Percentiles rank a stretch among this genome's conserved stretches.
Conservation (phyloP, 139 green algal genomes). For the Auxenochlorella protothecoides region DNA sequence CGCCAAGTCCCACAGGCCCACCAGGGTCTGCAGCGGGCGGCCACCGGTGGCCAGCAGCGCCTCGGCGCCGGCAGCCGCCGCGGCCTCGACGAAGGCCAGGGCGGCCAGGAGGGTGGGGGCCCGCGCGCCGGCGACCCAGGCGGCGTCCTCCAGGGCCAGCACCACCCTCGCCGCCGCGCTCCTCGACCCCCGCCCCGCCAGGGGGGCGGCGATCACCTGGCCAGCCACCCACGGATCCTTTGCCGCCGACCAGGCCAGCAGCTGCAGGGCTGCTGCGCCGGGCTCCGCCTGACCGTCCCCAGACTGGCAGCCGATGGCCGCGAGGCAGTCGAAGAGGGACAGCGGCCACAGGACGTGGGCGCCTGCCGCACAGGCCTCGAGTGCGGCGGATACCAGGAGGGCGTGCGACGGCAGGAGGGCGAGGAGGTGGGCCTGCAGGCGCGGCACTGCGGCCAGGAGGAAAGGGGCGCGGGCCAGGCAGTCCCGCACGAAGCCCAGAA, state of each 20-base stretch:
- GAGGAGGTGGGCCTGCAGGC: too few species aligned
- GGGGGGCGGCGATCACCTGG: conserved; percentile 7
- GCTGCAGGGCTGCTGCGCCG: neutral
- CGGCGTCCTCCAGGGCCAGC: neutral
- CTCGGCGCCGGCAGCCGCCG: neutral
- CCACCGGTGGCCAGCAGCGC: neutral
- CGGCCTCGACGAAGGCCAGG: neutral
- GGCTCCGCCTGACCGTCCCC: neutral
- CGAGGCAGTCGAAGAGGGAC: too few species aligned
- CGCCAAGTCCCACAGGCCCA: neutral
- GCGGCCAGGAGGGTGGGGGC: neutral
- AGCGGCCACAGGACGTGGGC: too few species aligned
- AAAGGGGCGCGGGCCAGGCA: too few species aligned
- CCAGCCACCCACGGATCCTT: conserved; percentile 2
- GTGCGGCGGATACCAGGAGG: too few species aligned
- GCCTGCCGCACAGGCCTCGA: too few species aligned
- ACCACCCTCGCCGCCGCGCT: neutral
- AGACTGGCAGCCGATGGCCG: too few species aligned
- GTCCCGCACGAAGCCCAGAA: too few species aligned
- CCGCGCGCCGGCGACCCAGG: neutral
- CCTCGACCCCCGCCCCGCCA: neutral
- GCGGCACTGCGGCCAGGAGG: too few species aligned
- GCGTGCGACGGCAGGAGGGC: too few species aligned
- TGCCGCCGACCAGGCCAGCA: conserved; percentile 9
- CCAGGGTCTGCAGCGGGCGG: neutral